Percentiles rank a stretch among this genome's conserved stretches.
Evolutionary conservation across 106 monocot species (phyloP).

Genomic region (Apostasia shenzhenica): DNA sequence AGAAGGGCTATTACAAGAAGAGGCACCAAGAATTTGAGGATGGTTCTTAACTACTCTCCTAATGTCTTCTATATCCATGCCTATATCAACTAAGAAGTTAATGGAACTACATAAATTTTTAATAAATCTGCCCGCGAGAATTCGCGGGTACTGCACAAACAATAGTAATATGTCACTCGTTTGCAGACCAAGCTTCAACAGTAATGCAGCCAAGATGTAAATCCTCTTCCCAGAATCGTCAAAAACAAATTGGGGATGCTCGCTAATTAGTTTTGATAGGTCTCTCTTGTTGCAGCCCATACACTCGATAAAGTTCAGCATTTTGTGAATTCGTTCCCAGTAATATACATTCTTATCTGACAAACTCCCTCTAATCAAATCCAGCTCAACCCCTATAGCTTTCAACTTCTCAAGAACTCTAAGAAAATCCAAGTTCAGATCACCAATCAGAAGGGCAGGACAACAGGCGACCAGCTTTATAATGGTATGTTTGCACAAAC

Average conservation of each 20-base stretch:
- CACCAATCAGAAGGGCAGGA: conserved; percentile 61
- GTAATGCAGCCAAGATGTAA: conserved; percentile 56
- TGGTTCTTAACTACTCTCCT: conserved; percentile 39
- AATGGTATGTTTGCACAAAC: conserved; percentile 45
- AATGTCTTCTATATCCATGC: conserved; percentile 43
- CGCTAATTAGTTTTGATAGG: conserved; percentile 31
- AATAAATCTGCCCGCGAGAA: conserved; percentile 48
- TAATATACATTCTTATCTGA: conserved; percentile 52
- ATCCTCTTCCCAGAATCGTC: conserved; percentile 86
- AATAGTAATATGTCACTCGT: conserved; percentile 35
- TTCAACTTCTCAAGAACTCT: conserved; percentile 40
- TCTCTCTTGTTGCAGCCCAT: conserved; percentile 42
- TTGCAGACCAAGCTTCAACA: conserved; percentile 64
- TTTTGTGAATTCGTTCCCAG: conserved; percentile 47
- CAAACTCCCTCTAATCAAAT: conserved; percentile 60
- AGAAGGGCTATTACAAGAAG: conserved; percentile 26
- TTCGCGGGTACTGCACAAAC: conserved; percentile 55
- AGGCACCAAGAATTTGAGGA: conserved; percentile 45
- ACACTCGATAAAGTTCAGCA: conserved; percentile 48
- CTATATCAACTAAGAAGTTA: conserved; percentile 53
- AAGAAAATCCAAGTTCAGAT: conserved; percentile 39
- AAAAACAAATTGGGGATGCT: conserved; percentile 69
- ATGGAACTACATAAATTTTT: conserved; percentile 50
- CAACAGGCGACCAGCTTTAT: conserved; percentile 67
- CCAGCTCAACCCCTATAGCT: conserved; percentile 39